Percentiles rank a stretch among this genome's conserved stretches.
Evolutionary conservation across 176 grass and related monocot species (phyloP).

Genomic region (Oryza rufipogon): DNA sequence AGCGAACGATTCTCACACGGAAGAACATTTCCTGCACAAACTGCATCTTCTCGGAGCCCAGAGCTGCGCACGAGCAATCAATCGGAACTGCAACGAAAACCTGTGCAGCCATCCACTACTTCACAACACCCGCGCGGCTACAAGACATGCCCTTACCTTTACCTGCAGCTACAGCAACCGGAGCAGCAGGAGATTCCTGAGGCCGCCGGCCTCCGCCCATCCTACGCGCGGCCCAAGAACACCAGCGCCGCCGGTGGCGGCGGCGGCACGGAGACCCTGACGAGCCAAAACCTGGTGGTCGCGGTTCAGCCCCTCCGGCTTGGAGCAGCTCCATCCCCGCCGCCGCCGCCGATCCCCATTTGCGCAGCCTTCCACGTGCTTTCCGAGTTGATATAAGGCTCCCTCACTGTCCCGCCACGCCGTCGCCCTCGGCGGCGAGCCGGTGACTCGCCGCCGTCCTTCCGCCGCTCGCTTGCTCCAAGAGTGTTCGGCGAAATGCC

Average conservation of each 20-base stretch:
- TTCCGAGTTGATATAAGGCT: too few species aligned
- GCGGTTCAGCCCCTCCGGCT: too few species aligned
- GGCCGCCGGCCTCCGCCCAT: constrained; percentile 37
- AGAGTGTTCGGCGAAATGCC: neutral
- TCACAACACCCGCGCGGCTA: neutral
- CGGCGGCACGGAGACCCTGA: too few species aligned
- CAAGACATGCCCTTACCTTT: neutral
- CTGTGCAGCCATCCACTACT: neutral
- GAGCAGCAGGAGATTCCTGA: constrained; percentile 52
- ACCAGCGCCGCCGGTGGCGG: constrained; percentile 37
- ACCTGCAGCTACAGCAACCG: constrained; percentile 50
- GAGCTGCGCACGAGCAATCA: neutral
- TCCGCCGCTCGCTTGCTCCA: neutral
- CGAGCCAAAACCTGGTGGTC: neutral
- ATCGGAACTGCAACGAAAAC: neutral
- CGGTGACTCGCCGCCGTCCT: too few species aligned
- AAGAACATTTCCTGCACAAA: neutral
- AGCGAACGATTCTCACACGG: neutral
- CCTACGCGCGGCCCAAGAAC: constrained; percentile 8
- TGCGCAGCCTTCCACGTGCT: neutral
- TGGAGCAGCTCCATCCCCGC: neutral
- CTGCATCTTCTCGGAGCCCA: neutral
- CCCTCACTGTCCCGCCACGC: too few species aligned
- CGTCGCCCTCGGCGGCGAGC: too few species aligned
- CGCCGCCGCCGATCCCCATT: constrained; percentile 38